phyloP scores from a whole-genome alignment of 2,329 filamentous ascomycete genomes.

The Clarireedia monteithiana region DNA sequence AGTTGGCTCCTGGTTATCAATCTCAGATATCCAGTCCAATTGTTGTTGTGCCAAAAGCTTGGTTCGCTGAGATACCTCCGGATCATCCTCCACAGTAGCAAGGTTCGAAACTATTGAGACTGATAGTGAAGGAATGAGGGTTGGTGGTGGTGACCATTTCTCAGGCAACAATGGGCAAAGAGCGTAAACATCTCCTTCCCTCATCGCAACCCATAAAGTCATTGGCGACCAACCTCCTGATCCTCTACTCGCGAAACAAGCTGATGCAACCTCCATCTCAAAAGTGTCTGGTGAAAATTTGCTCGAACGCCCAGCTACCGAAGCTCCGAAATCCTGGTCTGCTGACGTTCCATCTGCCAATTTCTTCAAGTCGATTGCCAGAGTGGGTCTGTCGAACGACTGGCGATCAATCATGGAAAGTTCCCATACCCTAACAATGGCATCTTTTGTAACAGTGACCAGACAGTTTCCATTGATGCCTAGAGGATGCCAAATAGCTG shows the following conservation, averaged over 20 bases:
- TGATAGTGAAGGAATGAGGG: conserved; percentile 73
- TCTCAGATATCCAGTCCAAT: conserved; percentile 58
- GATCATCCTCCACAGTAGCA: conserved; percentile 53
- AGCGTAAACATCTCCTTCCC: conserved; percentile 85
- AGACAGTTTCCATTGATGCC: conserved; percentile 74
- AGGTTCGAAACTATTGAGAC: conserved; percentile 74
- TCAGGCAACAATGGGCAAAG: conserved; percentile 83
- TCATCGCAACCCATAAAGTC: conserved; percentile 97
- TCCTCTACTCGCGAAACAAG: conserved; percentile 62
- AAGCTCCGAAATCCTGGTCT: conserved; percentile 77
- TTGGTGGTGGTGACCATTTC: conserved; percentile 72
- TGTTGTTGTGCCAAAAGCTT: conserved; percentile 56
- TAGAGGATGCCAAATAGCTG: conserved; percentile 86
- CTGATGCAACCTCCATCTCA: conserved; percentile 90
- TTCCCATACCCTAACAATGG: conserved; percentile 86
- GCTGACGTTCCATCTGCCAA: conserved; percentile 75
- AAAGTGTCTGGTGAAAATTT: conserved; percentile 83
- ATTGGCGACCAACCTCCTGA: conserved; percentile 89
- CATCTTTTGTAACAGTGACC: conserved; percentile 82
- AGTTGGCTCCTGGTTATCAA: conserved; percentile 54
- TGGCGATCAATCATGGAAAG: conserved; percentile 74
- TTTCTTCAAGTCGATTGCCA: conserved; percentile 84
- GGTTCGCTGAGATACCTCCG: conserved; percentile 41
- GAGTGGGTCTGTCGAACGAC: conserved; percentile 76
- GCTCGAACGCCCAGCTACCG: conserved; percentile 64